Conservation (phyloP, 257 asterid species). For the Solanum dulcamara region DNA sequence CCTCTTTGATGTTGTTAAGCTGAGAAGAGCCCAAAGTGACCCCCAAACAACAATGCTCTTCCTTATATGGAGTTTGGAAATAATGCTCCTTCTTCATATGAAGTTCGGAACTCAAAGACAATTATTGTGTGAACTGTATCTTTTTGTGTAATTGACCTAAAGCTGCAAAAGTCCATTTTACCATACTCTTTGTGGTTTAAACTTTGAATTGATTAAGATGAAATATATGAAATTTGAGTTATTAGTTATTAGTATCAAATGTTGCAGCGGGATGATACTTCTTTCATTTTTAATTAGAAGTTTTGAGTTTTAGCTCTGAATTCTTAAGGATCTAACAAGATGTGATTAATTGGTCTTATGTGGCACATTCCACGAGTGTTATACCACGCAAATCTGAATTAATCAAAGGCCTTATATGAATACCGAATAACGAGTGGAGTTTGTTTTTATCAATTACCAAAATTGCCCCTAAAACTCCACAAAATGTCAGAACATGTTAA, state of each 20-base stretch:
- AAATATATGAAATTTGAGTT: not conserved
- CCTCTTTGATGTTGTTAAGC: not conserved
- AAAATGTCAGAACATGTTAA: not conserved
- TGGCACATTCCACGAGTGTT: fast-evolving
- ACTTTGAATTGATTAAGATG: not conserved
- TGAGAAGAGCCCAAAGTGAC: not conserved
- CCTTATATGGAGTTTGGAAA: fast-evolving
- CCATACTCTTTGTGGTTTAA: fast-evolving
- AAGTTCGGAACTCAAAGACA: fast-evolving
- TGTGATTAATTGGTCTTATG: not conserved
- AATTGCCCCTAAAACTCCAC: not conserved
- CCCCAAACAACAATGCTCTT: not conserved
- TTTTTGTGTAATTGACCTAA: too few relatives aligned
- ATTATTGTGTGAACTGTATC: not conserved
- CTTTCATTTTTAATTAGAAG: too few relatives aligned
- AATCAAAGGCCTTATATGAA: not conserved
- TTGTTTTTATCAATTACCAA: not conserved
- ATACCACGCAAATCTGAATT: not conserved
- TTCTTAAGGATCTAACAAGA: not conserved
- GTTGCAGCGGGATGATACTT: fast-evolving
- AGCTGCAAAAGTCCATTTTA: too few relatives aligned
- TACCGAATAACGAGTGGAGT: not conserved
- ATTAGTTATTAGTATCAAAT: not conserved
- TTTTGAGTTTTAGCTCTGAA: not conserved
- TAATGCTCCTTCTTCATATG: not conserved